Evolutionary conservation across 2,329 filamentous ascomycete genomes (phyloP).

Genomic region (Fusarium zealandicum): DNA sequence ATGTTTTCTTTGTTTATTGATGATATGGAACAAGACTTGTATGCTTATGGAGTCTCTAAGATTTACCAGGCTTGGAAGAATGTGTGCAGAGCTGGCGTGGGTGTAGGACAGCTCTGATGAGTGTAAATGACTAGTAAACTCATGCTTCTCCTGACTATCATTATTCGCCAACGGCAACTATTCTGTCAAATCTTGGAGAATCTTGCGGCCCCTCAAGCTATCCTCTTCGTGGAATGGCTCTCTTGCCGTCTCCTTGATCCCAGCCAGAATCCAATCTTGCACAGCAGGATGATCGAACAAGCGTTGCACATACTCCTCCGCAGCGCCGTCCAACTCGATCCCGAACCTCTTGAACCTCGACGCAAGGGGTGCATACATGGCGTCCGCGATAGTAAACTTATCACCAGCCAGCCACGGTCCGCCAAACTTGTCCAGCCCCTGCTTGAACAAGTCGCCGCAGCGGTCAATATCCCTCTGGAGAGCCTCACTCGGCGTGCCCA

Average conservation of each 20-base stretch:
- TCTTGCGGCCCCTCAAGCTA: slow-evolving; percentile 43
- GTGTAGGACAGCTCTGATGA: no score
- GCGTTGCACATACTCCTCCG: slow-evolving; percentile 45
- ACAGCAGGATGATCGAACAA: slow-evolving; percentile 47
- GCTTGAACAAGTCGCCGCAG: slow-evolving; percentile 47
- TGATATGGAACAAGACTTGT: no score
- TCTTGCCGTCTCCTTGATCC: slow-evolving; percentile 48
- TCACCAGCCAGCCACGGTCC: slow-evolving; percentile 52
- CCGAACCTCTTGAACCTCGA: slow-evolving; percentile 50
- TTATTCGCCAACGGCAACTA: not conserved
- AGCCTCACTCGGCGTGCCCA: slow-evolving; percentile 40
- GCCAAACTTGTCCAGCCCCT: slow-evolving; percentile 50
- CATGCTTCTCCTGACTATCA: not conserved
- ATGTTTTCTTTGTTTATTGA: no score
- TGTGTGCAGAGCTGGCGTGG: no score
- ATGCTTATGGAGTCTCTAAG: no score
- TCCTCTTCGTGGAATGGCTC: slow-evolving; percentile 50
- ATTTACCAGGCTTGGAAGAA: no score
- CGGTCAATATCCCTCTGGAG: slow-evolving; percentile 48
- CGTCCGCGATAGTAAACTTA: slow-evolving; percentile 50
- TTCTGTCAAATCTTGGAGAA: slow-evolving; percentile 42
- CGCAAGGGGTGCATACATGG: slow-evolving; percentile 54
- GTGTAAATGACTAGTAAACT: no score
- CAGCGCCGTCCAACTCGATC: slow-evolving; percentile 41
- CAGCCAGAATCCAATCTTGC: slow-evolving; percentile 49